A percentile compares a stretch with the other conserved stretches of the same genome.
Conservation (phyloP, 2,329 filamentous ascomycete genomes). For the Talaromyces amestolkiae region DNA sequence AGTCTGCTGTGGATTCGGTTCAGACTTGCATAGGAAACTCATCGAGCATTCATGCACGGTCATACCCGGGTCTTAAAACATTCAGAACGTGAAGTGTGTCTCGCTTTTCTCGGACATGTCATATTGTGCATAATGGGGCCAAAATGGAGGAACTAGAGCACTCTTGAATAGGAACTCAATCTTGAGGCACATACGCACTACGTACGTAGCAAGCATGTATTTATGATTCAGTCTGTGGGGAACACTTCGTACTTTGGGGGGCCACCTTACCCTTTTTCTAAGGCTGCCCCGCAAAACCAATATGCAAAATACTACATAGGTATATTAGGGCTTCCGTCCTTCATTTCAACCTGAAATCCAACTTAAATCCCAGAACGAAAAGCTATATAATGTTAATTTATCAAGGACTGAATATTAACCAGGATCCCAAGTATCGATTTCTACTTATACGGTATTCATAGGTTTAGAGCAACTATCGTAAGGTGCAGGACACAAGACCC, state of each 20-base stretch:
- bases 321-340: neutral
- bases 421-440: neutral
- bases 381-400: neutral
- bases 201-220: neutral
- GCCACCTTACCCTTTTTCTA: neutral
- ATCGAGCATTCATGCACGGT: neutral
- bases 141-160: neutral
- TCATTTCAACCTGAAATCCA: neutral
- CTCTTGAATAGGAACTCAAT: neutral
- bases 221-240: neutral
- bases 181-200: neutral
- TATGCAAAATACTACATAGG: neutral
- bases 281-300: neutral
- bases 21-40: neutral
- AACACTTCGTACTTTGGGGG: neutral
- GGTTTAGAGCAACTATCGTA: neutral
- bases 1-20: neutral
- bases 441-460: neutral
- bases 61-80: neutral
- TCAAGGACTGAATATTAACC: neutral
- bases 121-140: constrained; percentile 1
- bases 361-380: neutral
- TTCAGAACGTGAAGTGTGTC: neutral
- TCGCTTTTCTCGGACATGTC: neutral
- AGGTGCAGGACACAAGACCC: neutral